These are phyloP conservation scores for Mucor irregularis DNA, from an alignment of 371 early-diverging fungal genomes.

Conservation along the genomic window DNA sequence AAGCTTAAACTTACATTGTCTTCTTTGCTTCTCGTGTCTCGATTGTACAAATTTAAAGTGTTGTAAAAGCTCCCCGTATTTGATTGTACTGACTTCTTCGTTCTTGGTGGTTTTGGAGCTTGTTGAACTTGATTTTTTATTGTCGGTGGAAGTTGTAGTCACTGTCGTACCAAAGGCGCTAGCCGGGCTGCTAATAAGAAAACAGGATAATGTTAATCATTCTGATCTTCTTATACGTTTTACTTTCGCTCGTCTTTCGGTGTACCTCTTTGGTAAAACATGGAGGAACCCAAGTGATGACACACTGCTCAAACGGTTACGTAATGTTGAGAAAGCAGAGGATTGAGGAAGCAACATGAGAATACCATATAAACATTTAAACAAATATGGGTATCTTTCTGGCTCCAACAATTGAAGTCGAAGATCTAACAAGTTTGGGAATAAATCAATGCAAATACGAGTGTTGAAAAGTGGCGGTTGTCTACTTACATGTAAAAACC, in stretches of 20 bases:
- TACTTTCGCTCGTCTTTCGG: not conserved
- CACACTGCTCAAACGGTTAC: slow-evolving; percentile 83
- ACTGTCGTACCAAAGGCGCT: not conserved
- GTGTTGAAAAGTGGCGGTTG: no score
- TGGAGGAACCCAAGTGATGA: slow-evolving; percentile 64
- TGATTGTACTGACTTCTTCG: slow-evolving; percentile 32
- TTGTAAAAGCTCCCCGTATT: slow-evolving; percentile 55
- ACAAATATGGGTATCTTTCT: slow-evolving; percentile 76
- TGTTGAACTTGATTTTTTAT: slow-evolving; percentile 2
- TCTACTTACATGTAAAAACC: slow-evolving; percentile 78
- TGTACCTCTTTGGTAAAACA: slow-evolving; percentile 56
- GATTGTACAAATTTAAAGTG: slow-evolving; percentile 63
- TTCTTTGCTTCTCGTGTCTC: slow-evolving; percentile 58
- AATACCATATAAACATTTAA: slow-evolving; percentile 88
- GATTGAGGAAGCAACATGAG: slow-evolving; percentile 93
- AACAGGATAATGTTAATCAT: no score
- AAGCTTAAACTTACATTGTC: slow-evolving; percentile 31
- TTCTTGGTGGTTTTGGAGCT: slow-evolving; percentile 8
- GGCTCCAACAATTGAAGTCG: slow-evolving; percentile 91
- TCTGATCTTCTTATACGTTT: no score
- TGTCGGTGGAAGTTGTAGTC: slow-evolving; percentile 3
- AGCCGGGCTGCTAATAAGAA: not conserved
- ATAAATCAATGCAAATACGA: not conserved
- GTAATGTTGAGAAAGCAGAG: slow-evolving; percentile 87
- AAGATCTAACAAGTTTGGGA: slow-evolving; percentile 48